phyloP scores from a whole-genome alignment of 2,329 filamentous ascomycete species.

The Macroventuria anomochaeta region DNA sequence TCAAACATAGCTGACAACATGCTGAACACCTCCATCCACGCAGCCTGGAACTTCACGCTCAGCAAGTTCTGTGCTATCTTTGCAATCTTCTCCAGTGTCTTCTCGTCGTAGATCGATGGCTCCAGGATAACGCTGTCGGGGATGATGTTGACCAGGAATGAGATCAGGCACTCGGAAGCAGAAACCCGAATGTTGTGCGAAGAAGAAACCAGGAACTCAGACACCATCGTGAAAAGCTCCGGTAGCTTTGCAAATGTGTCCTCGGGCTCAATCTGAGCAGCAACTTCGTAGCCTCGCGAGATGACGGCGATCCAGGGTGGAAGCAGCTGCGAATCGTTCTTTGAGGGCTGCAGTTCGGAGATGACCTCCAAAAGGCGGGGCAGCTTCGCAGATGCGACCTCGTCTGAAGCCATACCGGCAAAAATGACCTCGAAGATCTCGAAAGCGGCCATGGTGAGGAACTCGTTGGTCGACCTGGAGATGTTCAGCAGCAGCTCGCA shows the following conservation, averaged over 20 bases:
- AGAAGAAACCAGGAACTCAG: constrained; percentile 81
- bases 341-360: constrained; percentile 84
- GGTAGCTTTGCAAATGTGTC: constrained; percentile 93
- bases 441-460: constrained; percentile 94
- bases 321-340: constrained; percentile 92
- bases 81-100: constrained; percentile 81
- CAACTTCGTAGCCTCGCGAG: constrained; percentile 92
- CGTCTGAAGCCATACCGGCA: constrained; percentile 79
- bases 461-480: constrained; percentile 89
- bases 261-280: constrained; percentile 83
- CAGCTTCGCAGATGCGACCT: constrained; percentile 86
- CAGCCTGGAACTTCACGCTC: constrained; percentile 88
- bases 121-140: constrained; percentile 83
- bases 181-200: constrained; percentile 94
- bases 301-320: constrained; percentile 97
- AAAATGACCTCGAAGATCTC: constrained; percentile 99
- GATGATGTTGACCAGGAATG: constrained; percentile 88
- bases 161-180: constrained; percentile 92
- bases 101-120: constrained; percentile 91
- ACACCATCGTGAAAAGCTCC: constrained; percentile 79
- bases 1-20: constrained; percentile 89
- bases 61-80: constrained; percentile 76
- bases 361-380: constrained; percentile 90
- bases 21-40: constrained; percentile 93
- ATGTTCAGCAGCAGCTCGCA: constrained; percentile 90